phyloP scores from a whole-genome alignment of 768 basidiomycete species.

The Lyophyllum semitale region DNA sequence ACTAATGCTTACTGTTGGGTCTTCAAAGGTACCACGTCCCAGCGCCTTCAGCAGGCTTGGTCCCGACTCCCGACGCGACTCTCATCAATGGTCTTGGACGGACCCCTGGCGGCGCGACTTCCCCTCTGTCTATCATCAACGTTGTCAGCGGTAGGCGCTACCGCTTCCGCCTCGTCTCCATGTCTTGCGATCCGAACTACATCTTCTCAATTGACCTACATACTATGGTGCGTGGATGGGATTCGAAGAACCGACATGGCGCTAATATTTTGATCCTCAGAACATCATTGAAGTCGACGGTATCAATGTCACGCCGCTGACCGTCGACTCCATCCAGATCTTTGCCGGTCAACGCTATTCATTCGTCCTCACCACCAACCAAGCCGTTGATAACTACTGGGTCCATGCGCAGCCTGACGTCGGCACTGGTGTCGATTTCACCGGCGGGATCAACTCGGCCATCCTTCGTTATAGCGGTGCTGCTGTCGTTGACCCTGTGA shows the following conservation, averaged over 20 bases:
- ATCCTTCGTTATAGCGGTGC: too few species aligned
- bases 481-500: too few species aligned
- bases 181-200: slow-evolving; percentile 42
- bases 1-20: not conserved
- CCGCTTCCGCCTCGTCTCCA: slow-evolving; percentile 47
- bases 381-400: slow-evolving; percentile 44
- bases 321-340: slow-evolving; percentile 38
- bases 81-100: slow-evolving; percentile 53
- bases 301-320: slow-evolving; percentile 32
- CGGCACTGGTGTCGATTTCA: too few species aligned
- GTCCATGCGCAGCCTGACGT: slow-evolving; percentile 37
- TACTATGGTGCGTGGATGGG: slow-evolving; percentile 14
- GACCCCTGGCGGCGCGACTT: slow-evolving; percentile 33
- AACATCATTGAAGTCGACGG: slow-evolving; percentile 44
- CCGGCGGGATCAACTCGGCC: too few species aligned
- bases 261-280: slow-evolving; percentile 18
- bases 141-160: slow-evolving; percentile 40
- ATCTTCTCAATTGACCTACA: slow-evolving; percentile 34
- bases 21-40: not conserved
- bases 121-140: slow-evolving; percentile 37
- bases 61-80: slow-evolving; percentile 27
- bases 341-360: slow-evolving; percentile 36
- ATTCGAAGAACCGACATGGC: not conserved
- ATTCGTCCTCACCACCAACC: slow-evolving; percentile 40
- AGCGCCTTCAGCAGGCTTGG: slow-evolving; percentile 20